Evolutionary conservation across 2,329 filamentous ascomycete species (phyloP).

Genomic region (Beauveria brongniartii): DNA sequence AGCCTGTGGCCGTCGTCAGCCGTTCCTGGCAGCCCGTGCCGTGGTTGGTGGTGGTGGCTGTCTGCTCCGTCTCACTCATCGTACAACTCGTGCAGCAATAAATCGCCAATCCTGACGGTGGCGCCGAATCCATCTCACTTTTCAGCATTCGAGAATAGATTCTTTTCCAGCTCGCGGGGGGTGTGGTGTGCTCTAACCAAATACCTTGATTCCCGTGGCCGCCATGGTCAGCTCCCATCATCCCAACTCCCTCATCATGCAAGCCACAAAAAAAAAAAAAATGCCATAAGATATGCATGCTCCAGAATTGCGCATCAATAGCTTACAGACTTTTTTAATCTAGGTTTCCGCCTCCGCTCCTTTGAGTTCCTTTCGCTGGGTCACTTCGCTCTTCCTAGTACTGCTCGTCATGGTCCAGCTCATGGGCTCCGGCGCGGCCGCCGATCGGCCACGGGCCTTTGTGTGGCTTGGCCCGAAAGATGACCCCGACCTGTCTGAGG

Average conservation of each 20-base stretch:
- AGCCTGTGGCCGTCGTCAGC: not conserved
- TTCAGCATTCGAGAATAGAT: not conserved
- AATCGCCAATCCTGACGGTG: not conserved
- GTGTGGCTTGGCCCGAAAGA: conserved; percentile 18
- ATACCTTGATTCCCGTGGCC: not conserved
- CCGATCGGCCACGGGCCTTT: conserved; percentile 5
- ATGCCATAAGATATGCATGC: not conserved
- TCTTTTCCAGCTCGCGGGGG: not conserved
- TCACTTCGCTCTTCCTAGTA: not conserved
- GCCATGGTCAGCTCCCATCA: not conserved
- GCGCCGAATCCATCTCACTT: not conserved
- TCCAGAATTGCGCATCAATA: not conserved
- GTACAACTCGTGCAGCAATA: not conserved
- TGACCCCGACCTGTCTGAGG: conserved; percentile 15
- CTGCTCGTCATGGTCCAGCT: conserved; percentile 1
- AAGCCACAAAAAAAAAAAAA: conserved; percentile 4
- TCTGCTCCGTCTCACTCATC: not conserved
- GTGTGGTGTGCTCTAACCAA: not conserved
- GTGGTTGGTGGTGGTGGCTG: no score
- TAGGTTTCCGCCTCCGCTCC: not conserved
- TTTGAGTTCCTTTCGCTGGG: not conserved
- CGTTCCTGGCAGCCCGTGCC: not conserved
- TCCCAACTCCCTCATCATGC: not conserved
- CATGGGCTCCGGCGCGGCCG: conserved; percentile 2
- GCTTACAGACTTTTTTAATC: not conserved